phyloP scores from a whole-genome alignment of 768 basidiomycete genomes.

The Boletellus ananiceps region DNA sequence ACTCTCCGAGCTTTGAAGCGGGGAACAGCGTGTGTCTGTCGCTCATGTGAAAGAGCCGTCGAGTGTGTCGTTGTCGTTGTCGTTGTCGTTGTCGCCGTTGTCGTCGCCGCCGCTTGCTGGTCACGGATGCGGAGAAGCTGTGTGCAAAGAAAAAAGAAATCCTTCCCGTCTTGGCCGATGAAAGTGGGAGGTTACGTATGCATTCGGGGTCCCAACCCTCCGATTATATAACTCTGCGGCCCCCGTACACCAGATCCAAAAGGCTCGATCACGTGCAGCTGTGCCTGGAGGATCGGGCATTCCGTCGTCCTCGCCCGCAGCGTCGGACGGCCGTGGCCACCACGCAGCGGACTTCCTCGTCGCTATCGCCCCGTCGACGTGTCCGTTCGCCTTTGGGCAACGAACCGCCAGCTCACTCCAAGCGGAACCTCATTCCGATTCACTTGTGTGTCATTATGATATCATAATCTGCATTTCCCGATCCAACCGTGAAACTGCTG shows the following conservation, averaged over 20 bases:
- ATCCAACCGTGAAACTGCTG: neutral
- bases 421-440: neutral
- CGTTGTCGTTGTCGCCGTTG: slow-evolving; percentile 12
- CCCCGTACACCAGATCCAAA: slow-evolving; percentile 11
- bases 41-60: slow-evolving; percentile 23
- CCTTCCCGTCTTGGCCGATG: slow-evolving; percentile 20
- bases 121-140: neutral
- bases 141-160: slow-evolving; percentile 21
- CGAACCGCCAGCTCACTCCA: no score
- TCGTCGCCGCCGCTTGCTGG: neutral
- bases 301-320: neutral
- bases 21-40: slow-evolving; percentile 37
- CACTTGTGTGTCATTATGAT: neutral
- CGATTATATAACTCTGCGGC: slow-evolving; percentile 17
- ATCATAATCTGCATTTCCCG: neutral
- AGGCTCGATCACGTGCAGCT: slow-evolving; percentile 11
- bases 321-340: neutral
- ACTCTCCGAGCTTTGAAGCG: slow-evolving; percentile 82
- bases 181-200: slow-evolving; percentile 18
- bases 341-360: no score
- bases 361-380: no score
- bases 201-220: slow-evolving; percentile 14
- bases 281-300: neutral
- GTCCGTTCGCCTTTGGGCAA: no score
- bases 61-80: neutral